Percentiles rank a stretch among this genome's conserved stretches.
Evolutionary conservation across 2,329 filamentous ascomycete genomes (phyloP).

Genomic region (Penicillium palitans): DNA sequence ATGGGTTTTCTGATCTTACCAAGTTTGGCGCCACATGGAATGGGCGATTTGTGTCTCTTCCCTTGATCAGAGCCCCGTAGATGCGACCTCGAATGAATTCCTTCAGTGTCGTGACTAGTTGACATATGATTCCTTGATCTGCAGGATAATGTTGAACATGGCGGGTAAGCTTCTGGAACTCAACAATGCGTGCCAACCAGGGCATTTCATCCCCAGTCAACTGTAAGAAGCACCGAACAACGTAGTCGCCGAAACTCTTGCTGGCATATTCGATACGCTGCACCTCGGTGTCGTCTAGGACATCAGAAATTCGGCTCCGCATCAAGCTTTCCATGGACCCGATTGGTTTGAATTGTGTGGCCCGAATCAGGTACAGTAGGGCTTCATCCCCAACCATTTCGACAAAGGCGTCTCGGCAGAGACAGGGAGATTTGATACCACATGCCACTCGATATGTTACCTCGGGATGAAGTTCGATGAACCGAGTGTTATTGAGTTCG

Average conservation of each 20-base stretch:
- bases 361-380: conserved; percentile 42
- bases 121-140: conserved; percentile 16
- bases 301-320: conserved; percentile 49
- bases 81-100: conserved; percentile 35
- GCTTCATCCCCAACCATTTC: conserved; percentile 65
- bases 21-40: neutral
- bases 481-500: conserved; percentile 54
- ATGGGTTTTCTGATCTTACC: neutral
- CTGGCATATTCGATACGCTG: conserved; percentile 62
- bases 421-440: conserved; percentile 35
- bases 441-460: conserved; percentile 59
- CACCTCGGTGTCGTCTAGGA: conserved; percentile 55
- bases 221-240: conserved; percentile 38
- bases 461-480: conserved; percentile 66
- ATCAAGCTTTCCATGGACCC: conserved; percentile 36
- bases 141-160: conserved; percentile 17
- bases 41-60: conserved; percentile 4
- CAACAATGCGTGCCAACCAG: conserved; percentile 39
- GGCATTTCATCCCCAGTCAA: conserved; percentile 38
- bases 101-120: conserved; percentile 31
- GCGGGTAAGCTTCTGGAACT: conserved; percentile 32
- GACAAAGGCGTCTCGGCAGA: conserved; percentile 53
- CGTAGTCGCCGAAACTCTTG: conserved; percentile 52
- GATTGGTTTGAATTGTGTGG: conserved; percentile 8
- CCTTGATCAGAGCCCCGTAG: conserved; percentile 15